Evolutionary conservation across 148 eudicot species (phyloP).

Genomic region (Cornus suecica): DNA sequence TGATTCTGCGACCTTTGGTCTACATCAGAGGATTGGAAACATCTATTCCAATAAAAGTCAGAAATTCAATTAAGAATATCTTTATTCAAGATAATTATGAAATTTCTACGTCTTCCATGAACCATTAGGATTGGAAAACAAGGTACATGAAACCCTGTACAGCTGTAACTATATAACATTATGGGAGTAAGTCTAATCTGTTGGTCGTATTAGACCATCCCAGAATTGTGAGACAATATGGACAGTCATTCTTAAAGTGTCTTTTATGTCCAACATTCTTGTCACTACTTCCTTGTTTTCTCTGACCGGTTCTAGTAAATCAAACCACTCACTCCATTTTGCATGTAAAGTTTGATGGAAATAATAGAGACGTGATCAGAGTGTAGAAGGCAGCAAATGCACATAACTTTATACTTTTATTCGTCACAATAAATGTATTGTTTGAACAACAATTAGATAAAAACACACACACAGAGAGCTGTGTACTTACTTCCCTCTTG

Average conservation of each 20-base stretch:
- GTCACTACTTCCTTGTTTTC: background rate
- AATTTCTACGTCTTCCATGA: background rate
- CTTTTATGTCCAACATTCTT: background rate
- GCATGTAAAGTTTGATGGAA: background rate
- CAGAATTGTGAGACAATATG: background rate
- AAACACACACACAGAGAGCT: slow-evolving; percentile 9
- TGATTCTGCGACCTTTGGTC: background rate
- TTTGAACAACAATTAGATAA: background rate
- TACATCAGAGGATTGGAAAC: background rate
- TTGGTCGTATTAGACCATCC: background rate
- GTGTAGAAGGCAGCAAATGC: background rate
- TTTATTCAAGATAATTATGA: background rate
- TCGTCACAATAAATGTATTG: slow-evolving; percentile 1
- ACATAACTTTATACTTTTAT: background rate
- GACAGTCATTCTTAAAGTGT: background rate
- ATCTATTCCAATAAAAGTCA: background rate
- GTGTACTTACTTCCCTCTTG: slow-evolving; percentile 85
- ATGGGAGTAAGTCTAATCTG: background rate
- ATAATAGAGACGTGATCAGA: background rate
- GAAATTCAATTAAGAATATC: background rate
- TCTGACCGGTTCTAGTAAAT: background rate
- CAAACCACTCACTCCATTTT: too few relatives aligned
- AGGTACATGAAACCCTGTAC: background rate
- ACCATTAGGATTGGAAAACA: background rate
- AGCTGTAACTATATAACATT: background rate